phyloP scores from a whole-genome alignment of 768 basidiomycete species.

The Gymnopilus junonius region DNA sequence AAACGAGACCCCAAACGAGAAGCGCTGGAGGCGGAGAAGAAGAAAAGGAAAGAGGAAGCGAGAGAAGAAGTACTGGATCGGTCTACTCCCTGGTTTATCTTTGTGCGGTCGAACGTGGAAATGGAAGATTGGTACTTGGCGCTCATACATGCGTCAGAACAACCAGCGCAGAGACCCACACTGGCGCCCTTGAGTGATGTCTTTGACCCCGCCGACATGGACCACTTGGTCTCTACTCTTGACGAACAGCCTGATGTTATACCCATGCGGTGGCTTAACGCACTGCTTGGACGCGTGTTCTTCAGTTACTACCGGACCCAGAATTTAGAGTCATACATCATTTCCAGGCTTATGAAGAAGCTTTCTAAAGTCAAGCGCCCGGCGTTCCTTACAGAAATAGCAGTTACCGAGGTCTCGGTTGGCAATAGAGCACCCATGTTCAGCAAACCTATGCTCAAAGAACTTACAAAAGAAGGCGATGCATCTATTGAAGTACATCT shows the following conservation, averaged over 20 bases:
- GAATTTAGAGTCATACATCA: conserved; percentile 81
- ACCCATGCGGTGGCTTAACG: conserved; percentile 98
- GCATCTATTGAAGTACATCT: conserved; percentile 88
- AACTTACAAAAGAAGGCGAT: conserved; percentile 92
- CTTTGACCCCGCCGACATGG: conserved; percentile 82
- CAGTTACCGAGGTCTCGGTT: conserved; percentile 88
- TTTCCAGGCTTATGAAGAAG: conserved; percentile 91
- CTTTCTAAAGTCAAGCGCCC: conserved; percentile 91
- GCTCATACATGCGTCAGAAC: conserved; percentile 72
- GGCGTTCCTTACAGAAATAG: conserved; percentile 80
- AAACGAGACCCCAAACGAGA: conserved; percentile 45
- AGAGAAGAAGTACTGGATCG: conserved; percentile 55
- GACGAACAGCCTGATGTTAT: conserved; percentile 96
- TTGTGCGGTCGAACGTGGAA: conserved; percentile 83
- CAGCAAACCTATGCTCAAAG: conserved; percentile 98
- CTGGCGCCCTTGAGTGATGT: conserved; percentile 64
- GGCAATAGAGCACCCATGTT: conserved; percentile 85
- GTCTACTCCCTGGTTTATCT: conserved; percentile 89
- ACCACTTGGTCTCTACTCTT: conserved; percentile 77
- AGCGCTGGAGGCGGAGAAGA: conserved; percentile 38
- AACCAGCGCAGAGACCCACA: conserved; percentile 64
- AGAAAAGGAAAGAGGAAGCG: conserved; percentile 44
- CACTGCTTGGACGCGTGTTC: conserved; percentile 89
- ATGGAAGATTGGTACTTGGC: conserved; percentile 99
- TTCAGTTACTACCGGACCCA: conserved; percentile 90